Evolutionary conservation across 371 early-diverging fungal species (phyloP), one percentile per base, ranked within the genome.

Genomic region (Rhizopus arrhizus): DNA sequence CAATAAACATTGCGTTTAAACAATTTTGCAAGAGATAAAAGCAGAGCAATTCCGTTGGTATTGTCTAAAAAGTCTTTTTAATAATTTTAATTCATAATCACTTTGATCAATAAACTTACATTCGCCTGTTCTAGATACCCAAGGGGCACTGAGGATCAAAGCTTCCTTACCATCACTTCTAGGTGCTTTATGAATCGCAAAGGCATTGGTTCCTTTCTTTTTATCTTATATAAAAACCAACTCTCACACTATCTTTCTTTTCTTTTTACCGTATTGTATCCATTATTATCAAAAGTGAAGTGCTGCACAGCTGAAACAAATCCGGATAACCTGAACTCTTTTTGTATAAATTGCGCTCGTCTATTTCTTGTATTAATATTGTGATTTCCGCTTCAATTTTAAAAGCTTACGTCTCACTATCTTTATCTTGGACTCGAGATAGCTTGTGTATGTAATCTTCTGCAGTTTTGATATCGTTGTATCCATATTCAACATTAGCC

Each of bases 101-200:
- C 22, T 32, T 15, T 1, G 49, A n/a, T 6, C 7, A 34, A 36
- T 46, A 3, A 38, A 56, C 66, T 51, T 66, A 80, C 81, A 70
- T 56, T 76, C 77, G 29, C 77, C 75, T 11, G 76, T 79, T 31
- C 78, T 69, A 57, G 93, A 86, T 61, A 69, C 72, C 91, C 91
- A 90, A 31, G 94, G 83, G 4, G 93, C 91, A 33, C 89, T 85
- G 12, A 96, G 66, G 4, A 96, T 82, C 40, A 97, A 65, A 9
- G 94, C 91, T 72, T 97, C 97, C 32, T 95, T 92, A 3, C 94
- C 93, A 66, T 97, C 95, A 38, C 89, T 87, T 5, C 95, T 77
- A 12, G 94, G 94, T 12, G 97, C 91, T 33, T 88, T 80, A 54
- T 92, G 77, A 7, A 95, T 82, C 4, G 90, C 95, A 68, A 91